Conservation (phyloP, 805 yeast genomes). For the Lachancea meyersii region DNA sequence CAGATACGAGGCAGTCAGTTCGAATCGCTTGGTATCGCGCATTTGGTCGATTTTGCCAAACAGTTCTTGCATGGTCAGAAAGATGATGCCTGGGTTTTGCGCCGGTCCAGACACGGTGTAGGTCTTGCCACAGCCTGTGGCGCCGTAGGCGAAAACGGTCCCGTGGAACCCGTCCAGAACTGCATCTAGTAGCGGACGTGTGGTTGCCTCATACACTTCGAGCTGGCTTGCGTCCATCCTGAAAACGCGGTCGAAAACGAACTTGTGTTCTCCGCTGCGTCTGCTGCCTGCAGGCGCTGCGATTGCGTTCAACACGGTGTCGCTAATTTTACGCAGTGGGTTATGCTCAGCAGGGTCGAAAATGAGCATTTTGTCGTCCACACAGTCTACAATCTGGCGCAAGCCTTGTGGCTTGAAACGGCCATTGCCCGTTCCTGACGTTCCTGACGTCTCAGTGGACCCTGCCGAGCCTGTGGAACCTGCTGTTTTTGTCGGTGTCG, state of each 20-base stretch:
- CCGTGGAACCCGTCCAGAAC: constrained; percentile 83
- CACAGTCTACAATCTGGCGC: constrained; percentile 67
- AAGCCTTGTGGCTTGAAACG: constrained; percentile 42
- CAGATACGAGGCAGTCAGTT: constrained; percentile 62
- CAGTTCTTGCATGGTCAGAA: constrained; percentile 69
- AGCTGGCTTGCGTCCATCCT: constrained; percentile 59
- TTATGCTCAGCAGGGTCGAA: constrained; percentile 78
- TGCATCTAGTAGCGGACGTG: constrained; percentile 65
- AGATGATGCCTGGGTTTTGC: constrained; percentile 71
- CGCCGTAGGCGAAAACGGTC: constrained; percentile 93
- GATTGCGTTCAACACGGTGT: constrained; percentile 26
- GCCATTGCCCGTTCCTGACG: not conserved
- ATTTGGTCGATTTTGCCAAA: constrained; percentile 54
- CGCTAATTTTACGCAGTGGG: constrained; percentile 39
- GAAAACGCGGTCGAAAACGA: constrained; percentile 75
- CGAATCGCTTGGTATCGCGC: constrained; percentile 49
- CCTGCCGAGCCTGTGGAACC: not conserved
- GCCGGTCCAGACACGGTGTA: constrained; percentile 79
- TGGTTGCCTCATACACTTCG: constrained; percentile 60
- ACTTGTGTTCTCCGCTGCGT: constrained; percentile 52
- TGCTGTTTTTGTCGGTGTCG: constrained; percentile 7
- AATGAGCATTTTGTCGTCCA: constrained; percentile 77
- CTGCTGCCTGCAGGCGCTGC: constrained; percentile 18
- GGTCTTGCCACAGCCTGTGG: constrained; percentile 98
- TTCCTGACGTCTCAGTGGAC: too few species aligned